These are phyloP conservation scores for Halophytophthora batemanensis DNA, from an alignment of 352 stramenopile genomes.

Conservation along the genomic window DNA sequence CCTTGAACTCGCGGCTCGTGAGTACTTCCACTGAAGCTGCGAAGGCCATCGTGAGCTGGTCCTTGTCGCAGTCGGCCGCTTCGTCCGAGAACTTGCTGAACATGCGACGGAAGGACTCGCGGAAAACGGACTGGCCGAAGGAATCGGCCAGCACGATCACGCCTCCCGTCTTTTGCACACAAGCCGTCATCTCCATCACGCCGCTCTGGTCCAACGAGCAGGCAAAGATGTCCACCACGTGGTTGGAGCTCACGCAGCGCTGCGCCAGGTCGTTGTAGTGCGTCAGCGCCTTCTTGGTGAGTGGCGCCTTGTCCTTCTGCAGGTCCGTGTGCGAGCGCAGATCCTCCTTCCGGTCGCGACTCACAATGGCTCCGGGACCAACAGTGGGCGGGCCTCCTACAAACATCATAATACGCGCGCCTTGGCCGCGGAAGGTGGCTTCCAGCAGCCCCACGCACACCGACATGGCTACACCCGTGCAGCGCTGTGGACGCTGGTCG, in stretches of 20 bases:
- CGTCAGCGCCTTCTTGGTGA: slow-evolving; percentile 93
- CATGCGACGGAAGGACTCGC: slow-evolving; percentile 97
- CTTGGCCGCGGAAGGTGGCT: slow-evolving; percentile 92
- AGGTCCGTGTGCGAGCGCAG: slow-evolving; percentile 97
- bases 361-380: slow-evolving; percentile 95
- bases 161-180: slow-evolving; percentile 97
- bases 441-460: slow-evolving; percentile 97
- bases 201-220: slow-evolving; percentile 97
- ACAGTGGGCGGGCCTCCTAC: slow-evolving; percentile 95
- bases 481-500: slow-evolving; percentile 95
- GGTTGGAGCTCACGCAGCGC: slow-evolving; percentile 88
- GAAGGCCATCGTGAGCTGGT: slow-evolving; percentile 96
- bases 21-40: slow-evolving; percentile 95
- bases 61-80: slow-evolving; percentile 92
- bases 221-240: slow-evolving; percentile 99
- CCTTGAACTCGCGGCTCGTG: slow-evolving; percentile 98
- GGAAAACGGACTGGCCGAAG: slow-evolving; percentile 98
- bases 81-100: slow-evolving; percentile 96
- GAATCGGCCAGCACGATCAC: slow-evolving; percentile 98
- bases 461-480: slow-evolving; percentile 95
- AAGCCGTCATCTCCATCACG: slow-evolving; percentile 98
- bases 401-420: slow-evolving; percentile 98
- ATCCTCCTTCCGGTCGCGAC: slow-evolving; percentile 94
- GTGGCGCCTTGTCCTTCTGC: slow-evolving; percentile 92
- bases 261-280: slow-evolving; percentile 96